phyloP scores from a whole-genome alignment of 2,329 filamentous ascomycete genomes.

The Hypoxylon sp. region DNA sequence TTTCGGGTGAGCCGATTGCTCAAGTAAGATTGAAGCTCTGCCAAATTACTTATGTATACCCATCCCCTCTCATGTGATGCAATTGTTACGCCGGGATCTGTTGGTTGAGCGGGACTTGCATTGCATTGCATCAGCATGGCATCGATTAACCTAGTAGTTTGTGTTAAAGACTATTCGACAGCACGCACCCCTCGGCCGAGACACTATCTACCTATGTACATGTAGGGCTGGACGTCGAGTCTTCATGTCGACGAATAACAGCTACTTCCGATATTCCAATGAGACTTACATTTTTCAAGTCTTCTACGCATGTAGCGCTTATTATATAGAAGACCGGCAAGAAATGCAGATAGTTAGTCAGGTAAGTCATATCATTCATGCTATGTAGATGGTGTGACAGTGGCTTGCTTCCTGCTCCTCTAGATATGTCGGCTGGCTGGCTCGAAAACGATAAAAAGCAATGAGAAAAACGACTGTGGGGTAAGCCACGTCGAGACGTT shows the following conservation, averaged over 20 bases:
- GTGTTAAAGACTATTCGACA: conserved; percentile 9
- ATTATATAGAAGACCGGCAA: conserved; percentile 7
- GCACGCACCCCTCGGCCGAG: conserved; percentile 18
- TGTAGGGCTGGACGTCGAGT: conserved; percentile 10
- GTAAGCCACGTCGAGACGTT: conserved; percentile 19
- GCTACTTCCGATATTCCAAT: conserved; percentile 26
- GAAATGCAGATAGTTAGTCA: neutral
- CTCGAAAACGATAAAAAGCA: conserved; percentile 11
- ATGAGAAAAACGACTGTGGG: too few species aligned
- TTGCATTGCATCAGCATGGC: conserved; percentile 26
- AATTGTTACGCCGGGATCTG: conserved; percentile 6
- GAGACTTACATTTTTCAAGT: too few species aligned
- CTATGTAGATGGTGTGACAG: conserved; percentile 14
- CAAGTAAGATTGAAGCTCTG: too few species aligned
- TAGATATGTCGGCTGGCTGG: conserved; percentile 1
- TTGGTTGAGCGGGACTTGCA: conserved; percentile 11
- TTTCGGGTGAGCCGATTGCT: neutral
- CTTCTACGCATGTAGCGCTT: neutral
- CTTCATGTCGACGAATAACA: conserved; percentile 14
- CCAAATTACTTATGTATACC: too few species aligned
- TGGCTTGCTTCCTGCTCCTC: conserved; percentile 20
- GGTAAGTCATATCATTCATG: conserved; percentile 3
- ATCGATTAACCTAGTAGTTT: too few species aligned
- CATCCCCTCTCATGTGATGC: too few species aligned
- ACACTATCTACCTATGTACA: conserved; percentile 13